These are phyloP conservation scores for Aspergillus ostianus DNA, from an alignment of 495 filamentous ascomycete genomes.

Conservation along the genomic window DNA sequence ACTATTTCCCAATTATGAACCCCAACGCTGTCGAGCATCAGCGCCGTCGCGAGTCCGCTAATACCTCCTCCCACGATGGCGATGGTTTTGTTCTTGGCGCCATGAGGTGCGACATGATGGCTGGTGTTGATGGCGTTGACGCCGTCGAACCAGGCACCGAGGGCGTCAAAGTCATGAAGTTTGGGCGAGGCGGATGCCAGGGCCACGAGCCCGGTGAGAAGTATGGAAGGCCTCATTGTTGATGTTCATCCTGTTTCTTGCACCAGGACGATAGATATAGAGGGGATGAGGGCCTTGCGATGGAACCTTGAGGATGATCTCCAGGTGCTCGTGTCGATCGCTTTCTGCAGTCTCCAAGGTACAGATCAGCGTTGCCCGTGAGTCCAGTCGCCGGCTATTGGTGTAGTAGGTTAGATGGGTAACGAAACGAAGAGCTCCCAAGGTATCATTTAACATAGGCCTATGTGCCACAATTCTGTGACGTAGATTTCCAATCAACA, in stretches of 20 bases:
- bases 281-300: background rate
- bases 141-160: slow-evolving; percentile 29
- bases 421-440: background rate
- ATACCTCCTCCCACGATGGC: slow-evolving; percentile 69
- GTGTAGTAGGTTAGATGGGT: background rate
- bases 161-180: slow-evolving; percentile 25
- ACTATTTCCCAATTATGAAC: slow-evolving; percentile 51
- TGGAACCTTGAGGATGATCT: slow-evolving; percentile 1
- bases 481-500: too few species aligned
- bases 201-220: background rate
- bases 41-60: slow-evolving; percentile 52
- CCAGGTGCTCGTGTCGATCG: slow-evolving; percentile 1
- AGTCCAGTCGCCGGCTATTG: too few species aligned
- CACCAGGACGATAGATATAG: background rate
- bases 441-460: background rate
- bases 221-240: background rate
- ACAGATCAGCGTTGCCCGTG: background rate
- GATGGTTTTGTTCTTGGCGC: slow-evolving; percentile 21
- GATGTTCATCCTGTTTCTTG: background rate
- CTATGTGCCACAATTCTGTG: too few species aligned
- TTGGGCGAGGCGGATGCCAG: background rate
- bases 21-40: slow-evolving; percentile 49
- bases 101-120: slow-evolving; percentile 6
- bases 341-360: slow-evolving; percentile 4
- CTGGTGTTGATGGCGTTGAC: slow-evolving; percentile 21